Base-by-base conservation (phyloP, 768 basidiomycete species). In the Cystobasidium ongulense region DNA sequence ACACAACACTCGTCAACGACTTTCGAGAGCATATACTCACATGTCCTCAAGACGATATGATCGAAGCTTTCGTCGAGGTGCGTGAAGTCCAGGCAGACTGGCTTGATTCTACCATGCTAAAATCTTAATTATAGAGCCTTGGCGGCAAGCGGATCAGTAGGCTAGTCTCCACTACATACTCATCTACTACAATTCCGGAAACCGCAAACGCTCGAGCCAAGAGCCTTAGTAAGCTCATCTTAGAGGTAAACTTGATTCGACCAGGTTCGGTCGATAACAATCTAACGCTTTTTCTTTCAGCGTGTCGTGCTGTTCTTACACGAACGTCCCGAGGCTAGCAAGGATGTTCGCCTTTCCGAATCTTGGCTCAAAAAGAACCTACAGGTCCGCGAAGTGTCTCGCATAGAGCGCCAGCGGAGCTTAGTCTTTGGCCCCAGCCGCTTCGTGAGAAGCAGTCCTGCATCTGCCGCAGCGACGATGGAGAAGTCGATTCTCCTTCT, bases 281-380 rank as follows among this genome's bases (percentile, higher is more conserved):
- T 86, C 87, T 1, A 77, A 83, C 1, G 83, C 91, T 41, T 87
- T 93, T n/a, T 15, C 81, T 59, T 95, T 31, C 90, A 97, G 81
- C 84, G 94, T 36, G 82, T 96, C 23, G 91, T 94, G 0, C 82
- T 99, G 35, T 97, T 98, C 83, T 84, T 98, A 3, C 89, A 95
- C 65, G 95, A 97, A 78, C 90, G 93, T 70, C 77, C 77, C 17
- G 75, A 76, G 54, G 76, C 74, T 11, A 29, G 77, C 77, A 59
- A 77, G 72, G 75, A 80, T 75, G 54, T 78, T 75, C 61, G 78
- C 77, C 77, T 80, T 71, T 79, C 79, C 35, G 75, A 80, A 0
- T 81, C 83, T 1, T 78, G 78, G 77, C 65, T 83, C 25, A 78
- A 79, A 53, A 76, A 80, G 23, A 73, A 79, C 39, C 62, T 79